Percentiles rank a stretch among this genome's conserved stretches.
These are phyloP conservation scores for Silene conica DNA, from an alignment of 148 eudicot species.

Conservation along the genomic window DNA sequence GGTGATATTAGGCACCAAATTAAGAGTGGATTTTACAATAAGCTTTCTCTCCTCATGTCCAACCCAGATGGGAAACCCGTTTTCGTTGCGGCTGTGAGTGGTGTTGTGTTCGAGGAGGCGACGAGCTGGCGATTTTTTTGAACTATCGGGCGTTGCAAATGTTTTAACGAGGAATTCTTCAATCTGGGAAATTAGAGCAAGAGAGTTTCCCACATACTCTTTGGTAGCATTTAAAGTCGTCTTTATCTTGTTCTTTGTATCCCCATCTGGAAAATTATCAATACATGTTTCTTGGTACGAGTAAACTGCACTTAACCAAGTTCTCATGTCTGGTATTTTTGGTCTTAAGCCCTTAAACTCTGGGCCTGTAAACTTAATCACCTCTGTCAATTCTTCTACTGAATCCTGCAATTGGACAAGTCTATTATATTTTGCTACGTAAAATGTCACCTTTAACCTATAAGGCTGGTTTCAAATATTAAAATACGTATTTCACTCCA, in stretches of 20 bases:
- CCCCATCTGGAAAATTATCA: constrained; percentile 63
- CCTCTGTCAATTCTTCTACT: constrained; percentile 48
- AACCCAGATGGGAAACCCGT: constrained; percentile 59
- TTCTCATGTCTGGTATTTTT: constrained; percentile 43
- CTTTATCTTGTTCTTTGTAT: constrained; percentile 32
- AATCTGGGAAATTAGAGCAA: constrained; percentile 49
- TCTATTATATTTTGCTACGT: neutral
- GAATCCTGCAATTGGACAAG: constrained; percentile 35
- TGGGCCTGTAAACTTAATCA: constrained; percentile 26
- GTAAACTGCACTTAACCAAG: constrained; percentile 80
- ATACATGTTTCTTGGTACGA: constrained; percentile 76
- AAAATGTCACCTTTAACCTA: neutral
- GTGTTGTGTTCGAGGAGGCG: constrained; percentile 20
- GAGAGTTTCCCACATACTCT: constrained; percentile 64
- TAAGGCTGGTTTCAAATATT: neutral
- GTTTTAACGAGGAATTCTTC: constrained; percentile 28
- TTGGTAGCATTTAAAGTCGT: constrained; percentile 33
- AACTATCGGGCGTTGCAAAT: neutral
- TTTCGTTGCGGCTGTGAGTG: constrained; percentile 3
- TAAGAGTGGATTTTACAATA: constrained; percentile 27
- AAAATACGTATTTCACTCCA: neutral
- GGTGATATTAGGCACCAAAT: constrained; percentile 41
- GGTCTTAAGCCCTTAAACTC: constrained; percentile 18
- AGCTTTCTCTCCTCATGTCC: constrained; percentile 44
- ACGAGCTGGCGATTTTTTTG: neutral